Conservation (phyloP, 305 asterid species). For the Ajuga reptans region DNA sequence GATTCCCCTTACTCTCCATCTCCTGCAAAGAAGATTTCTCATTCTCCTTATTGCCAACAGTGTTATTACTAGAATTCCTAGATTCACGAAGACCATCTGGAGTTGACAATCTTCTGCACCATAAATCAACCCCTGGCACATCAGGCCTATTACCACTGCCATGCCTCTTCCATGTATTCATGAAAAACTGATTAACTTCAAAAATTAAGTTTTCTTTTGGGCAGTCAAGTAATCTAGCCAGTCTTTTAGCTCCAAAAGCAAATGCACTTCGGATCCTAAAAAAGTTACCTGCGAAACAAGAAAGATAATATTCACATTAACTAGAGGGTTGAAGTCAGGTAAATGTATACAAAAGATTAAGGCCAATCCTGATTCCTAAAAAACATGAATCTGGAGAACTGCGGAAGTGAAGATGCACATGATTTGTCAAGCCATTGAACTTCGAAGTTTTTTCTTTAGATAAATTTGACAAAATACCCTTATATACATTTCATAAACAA, state of each 20-base stretch:
- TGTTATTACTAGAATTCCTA: conserved; percentile 36
- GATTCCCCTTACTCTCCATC: conserved; percentile 30
- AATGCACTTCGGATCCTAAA: conserved; percentile 93
- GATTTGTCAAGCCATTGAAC: background rate
- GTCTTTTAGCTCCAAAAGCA: conserved; percentile 89
- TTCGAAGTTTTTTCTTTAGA: background rate
- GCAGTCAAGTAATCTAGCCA: conserved; percentile 78
- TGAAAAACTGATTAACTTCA: conserved; percentile 91
- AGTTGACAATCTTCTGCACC: conserved; percentile 38
- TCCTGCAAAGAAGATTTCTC: conserved; percentile 28
- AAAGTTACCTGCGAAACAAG: conserved; percentile 65
- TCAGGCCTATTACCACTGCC: conserved; percentile 95
- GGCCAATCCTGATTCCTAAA: conserved; percentile 1
- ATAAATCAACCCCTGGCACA: conserved; percentile 52
- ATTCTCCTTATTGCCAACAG: conserved; percentile 33
- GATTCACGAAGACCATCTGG: conserved; percentile 35
- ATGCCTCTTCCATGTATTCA: conserved; percentile 95
- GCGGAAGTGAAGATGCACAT: conserved; percentile 10
- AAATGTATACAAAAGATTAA: background rate
- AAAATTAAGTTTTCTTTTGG: conserved; percentile 51
- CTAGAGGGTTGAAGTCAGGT: conserved; percentile 8
- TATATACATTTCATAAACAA: background rate
- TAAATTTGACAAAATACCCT: background rate
- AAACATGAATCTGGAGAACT: conserved; percentile 5
- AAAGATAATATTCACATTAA: conserved; percentile 2